Percentiles rank a stretch among this genome's conserved stretches.
phyloP scores from a whole-genome alignment of 768 basidiomycete genomes.

The Trametes cubensis region DNA sequence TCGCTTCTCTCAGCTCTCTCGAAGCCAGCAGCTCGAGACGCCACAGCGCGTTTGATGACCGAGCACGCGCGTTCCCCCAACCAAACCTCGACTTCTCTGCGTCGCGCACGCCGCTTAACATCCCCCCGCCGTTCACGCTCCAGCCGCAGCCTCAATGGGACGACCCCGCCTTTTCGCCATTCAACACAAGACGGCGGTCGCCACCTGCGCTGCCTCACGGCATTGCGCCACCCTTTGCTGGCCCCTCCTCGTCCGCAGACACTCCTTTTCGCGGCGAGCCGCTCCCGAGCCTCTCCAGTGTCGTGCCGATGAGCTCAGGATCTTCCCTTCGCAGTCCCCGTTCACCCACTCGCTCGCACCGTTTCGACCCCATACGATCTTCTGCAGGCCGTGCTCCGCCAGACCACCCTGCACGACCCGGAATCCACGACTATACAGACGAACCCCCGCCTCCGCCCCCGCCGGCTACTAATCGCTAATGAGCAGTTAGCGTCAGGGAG shows the following conservation, averaged over 20 bases:
- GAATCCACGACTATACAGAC: slow-evolving; percentile 21
- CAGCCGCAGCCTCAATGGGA: slow-evolving; percentile 74
- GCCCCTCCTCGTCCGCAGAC: slow-evolving; percentile 12
- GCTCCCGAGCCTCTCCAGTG: slow-evolving; percentile 19
- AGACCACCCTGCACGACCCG: slow-evolving; percentile 25
- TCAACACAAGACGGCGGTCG: slow-evolving; percentile 30
- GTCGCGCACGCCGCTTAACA: slow-evolving; percentile 26
- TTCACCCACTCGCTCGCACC: slow-evolving; percentile 14
- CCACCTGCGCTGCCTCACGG: slow-evolving; percentile 11
- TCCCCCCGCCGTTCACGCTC: slow-evolving; percentile 63
- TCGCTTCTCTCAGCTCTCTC: slow-evolving; percentile 19
- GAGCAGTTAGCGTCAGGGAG: slow-evolving; percentile 7
- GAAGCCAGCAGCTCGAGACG: slow-evolving; percentile 10
- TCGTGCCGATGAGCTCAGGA: slow-evolving; percentile 9
- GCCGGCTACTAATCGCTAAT: slow-evolving; percentile 19
- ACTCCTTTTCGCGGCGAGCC: slow-evolving; percentile 15
- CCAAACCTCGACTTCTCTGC: slow-evolving; percentile 28
- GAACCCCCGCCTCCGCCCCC: slow-evolving; percentile 19
- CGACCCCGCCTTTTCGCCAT: slow-evolving; percentile 40
- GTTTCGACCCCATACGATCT: slow-evolving; percentile 28
- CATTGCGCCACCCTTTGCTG: slow-evolving; percentile 10
- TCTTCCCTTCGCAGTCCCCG: slow-evolving; percentile 18
- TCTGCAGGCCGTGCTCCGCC: slow-evolving; percentile 21
- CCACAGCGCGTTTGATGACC: slow-evolving; percentile 13
- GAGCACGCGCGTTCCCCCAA: slow-evolving; percentile 20